Evolutionary conservation across 2,329 filamentous ascomycete species (phyloP), one percentile per base, ranked within the genome.

Genomic region (Talaromyces atroroseus): DNA sequence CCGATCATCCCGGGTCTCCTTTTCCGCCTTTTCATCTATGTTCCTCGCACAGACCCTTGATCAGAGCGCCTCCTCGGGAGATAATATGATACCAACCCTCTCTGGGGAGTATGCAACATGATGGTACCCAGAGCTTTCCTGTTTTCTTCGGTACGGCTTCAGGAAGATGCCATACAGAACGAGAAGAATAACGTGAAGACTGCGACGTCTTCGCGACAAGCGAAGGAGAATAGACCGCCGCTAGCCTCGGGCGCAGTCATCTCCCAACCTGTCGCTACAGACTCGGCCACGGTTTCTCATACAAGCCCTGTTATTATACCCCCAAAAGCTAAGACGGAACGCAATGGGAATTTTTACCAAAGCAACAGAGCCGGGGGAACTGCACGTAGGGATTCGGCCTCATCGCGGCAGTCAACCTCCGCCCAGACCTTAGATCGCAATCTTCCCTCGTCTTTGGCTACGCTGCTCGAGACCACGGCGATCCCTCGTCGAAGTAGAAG

Each of bases 401-500:
- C 51, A 5, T 60, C 63, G 44, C 64, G 62, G 23, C 62, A 64
- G 54, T 65, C 67, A 10, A 65, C 65, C 3, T 68, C 68, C 16
- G 54, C 58, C 12, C 49, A 64, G 64, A n/a, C 63, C 62, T 44
- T 58, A 71, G 61, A 71, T 68, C 58, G 75, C 71, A 75, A 76
- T 10, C 65, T 83, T 5, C 79, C 80, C 16, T 75, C 78, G n/a
- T 77, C 81, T 21, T 77, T 84, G 51, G 81, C 80, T 24, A 81
- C 80, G 10, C 70, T 86, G 55, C 70, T 86, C 34, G 80, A 82
- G 55, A 77, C 82, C 47, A 86, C 83, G 1, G 71, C 80, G 2
- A 85, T 86, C 49, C 79, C 78, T 58, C 69, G 70, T 45, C 69
- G 70, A 47, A 72, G 70, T 3, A 68, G 70, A 59, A 71, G 71